Base-by-base conservation (phyloP, 352 stramenopile genomes). In the Phytophthora gonapodyides region DNA sequence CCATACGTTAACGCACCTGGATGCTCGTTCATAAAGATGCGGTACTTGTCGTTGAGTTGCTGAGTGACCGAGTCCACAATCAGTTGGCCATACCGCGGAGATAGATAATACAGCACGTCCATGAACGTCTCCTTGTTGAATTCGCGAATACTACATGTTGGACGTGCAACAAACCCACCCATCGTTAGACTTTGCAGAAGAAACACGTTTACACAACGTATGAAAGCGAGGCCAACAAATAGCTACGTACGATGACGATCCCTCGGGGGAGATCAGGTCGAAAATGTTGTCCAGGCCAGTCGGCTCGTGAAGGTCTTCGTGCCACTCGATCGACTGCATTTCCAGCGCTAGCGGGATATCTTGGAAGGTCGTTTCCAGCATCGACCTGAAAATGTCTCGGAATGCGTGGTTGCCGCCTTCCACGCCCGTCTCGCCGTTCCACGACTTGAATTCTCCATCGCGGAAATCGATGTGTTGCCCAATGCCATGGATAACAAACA, bases 111-210 rank as follows among this genome's bases (percentile, higher is more conserved):
- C 4, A 98, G 64, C n/a, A 97, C 84, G 51, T 98, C 93, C 86
- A 98, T 96, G 31, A 98, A 75, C 0, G 93, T 97, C 67, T 97
- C 91, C 62, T 98, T 98, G 61, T 89, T 96, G 63, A 98, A 98
- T 30, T 96, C 79, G 37, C 93, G 80, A 64, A 98, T 91, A 35
- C 87, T 93, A 60, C 50, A 46, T 27, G 27, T 31, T 8, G 27
- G 27, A 31, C 27, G 27, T 21, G 12, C 13, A 47, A 64, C 33
- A 30, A 30, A 36, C 54, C 33, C 33, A 48, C 27, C 27, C 27
- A 31, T 31, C 27, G 3, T 31, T 31, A 31, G 27, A 31, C 24
- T 31, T 31, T 0, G 6, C 27, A 31, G 5, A 31, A 31, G 27
- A 31, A 31, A 7, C 21, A 6, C 24, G 24, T 31, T 8, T 31